Evolutionary conservation across 2,329 filamentous ascomycete species (phyloP), one percentile per base, ranked within the genome.

Genomic region (Diaporthe nobilis): DNA sequence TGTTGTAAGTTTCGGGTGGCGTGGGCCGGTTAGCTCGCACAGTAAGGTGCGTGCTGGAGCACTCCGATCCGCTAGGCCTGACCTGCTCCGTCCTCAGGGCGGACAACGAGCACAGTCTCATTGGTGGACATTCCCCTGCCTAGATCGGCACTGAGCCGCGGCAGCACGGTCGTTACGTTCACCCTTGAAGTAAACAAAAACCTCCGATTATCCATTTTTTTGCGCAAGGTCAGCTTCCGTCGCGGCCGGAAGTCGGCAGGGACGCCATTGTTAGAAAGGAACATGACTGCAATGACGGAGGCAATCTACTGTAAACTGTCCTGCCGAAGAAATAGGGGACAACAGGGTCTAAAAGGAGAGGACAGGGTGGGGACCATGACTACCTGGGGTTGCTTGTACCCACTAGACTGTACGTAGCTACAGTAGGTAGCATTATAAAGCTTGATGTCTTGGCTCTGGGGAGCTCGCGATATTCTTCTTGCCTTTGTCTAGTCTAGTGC

Each of bases 111-210:
- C 49, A 51, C 8, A 10, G 49, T 53, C 49, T 25, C 44, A 77
- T 77, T 77, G 75, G 75, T 77, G 75, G 75, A 77, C 73, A 60
- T 55, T 61, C 28, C 55, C 28, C 28, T 47, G 8, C 9, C 42
- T 22, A 37, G 34, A 61, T 47, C 44, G 28, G 25, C 28, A 60
- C 20, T 25, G 28, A 15, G 57, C 5, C 20, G 5, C 34, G 15
- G 49, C 17, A 28, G 57, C 39, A 22, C 10, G 7, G 28, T 61
- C 34, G 17, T 53, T 39, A 31, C 55, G 3, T 49, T n/a, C 22
- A 37, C 28, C 28, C 28, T 51, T 51, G 10, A 37, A 37, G 63
- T 34, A 15, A 34, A 67, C 44, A 67, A 67, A 20, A 34, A 67
- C 15, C 17, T 67, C 63, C 63, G 44, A 25, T 31, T 28, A 28